A percentile compares a stretch with the other conserved stretches of the same genome.
These are phyloP conservation scores for Tylopilus sp. DNA, from an alignment of 768 basidiomycete genomes.

Conservation along the genomic window DNA sequence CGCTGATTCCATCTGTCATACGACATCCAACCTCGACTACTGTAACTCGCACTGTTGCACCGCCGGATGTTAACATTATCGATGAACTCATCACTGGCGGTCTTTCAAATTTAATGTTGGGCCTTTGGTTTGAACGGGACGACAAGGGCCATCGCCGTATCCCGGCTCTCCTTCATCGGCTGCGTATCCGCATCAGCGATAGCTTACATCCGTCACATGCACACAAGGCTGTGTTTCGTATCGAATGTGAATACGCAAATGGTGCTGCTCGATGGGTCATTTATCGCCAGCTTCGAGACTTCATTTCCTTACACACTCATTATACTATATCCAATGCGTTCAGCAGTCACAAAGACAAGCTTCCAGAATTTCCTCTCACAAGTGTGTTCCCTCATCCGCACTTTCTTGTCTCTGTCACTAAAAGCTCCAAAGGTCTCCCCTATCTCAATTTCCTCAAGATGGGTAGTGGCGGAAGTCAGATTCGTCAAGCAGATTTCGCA, in stretches of 20 bases:
- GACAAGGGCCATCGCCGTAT: conserved; percentile 80
- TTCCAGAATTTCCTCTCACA: conserved; percentile 91
- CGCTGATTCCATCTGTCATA: conserved; percentile 58
- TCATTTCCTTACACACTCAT: conserved; percentile 84
- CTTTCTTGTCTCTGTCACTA: neutral
- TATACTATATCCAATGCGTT: conserved; percentile 84
- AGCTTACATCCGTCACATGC: conserved; percentile 78
- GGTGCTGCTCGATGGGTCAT: conserved; percentile 91
- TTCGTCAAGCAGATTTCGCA: conserved; percentile 73
- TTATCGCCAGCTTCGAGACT: conserved; percentile 92
- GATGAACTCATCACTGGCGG: conserved; percentile 82
- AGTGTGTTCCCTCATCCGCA: conserved; percentile 39
- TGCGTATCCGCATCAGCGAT: conserved; percentile 83
- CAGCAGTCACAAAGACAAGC: conserved; percentile 63
- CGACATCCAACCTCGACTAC: conserved; percentile 34
- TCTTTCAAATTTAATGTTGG: conserved; percentile 72
- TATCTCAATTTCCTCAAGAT: conserved; percentile 84
- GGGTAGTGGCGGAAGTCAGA: conserved; percentile 49
- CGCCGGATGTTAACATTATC: conserved; percentile 64
- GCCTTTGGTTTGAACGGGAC: conserved; percentile 84
- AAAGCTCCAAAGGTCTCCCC: conserved; percentile 58
- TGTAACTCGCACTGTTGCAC: conserved; percentile 44
- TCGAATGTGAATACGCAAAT: conserved; percentile 96
- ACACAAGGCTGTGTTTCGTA: conserved; percentile 78
- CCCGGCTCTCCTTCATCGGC: conserved; percentile 73